Conservation (phyloP, 352 stramenopile species). For the Pythium apleroticum region DNA sequence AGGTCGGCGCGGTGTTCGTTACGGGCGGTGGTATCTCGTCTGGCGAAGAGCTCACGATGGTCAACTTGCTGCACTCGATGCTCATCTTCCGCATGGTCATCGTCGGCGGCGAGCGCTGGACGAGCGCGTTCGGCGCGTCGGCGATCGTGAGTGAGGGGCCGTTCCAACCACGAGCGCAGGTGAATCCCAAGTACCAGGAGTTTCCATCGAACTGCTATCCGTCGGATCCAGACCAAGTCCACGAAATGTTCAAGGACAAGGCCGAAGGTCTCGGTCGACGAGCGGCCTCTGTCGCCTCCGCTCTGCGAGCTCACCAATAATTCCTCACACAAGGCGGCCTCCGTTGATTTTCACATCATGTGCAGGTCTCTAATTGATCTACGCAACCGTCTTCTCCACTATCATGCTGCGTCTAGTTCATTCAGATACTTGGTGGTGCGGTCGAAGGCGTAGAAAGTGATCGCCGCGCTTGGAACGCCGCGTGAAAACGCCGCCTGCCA, state of each 20-base stretch:
- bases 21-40: slow-evolving; percentile 78
- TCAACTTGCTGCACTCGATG: slow-evolving; percentile 85
- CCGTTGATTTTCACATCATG: not conserved
- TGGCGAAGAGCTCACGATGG: slow-evolving; percentile 84
- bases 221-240: slow-evolving; percentile 53
- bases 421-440: slow-evolving; percentile 55
- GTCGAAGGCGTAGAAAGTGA: slow-evolving; percentile 83
- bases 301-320: slow-evolving; percentile 4
- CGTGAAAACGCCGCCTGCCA: slow-evolving; percentile 83
- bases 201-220: slow-evolving; percentile 60
- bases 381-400: too few species aligned
- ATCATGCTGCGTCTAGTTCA: slow-evolving; percentile 29
- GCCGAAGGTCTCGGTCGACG: slow-evolving; percentile 70
- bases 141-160: slow-evolving; percentile 79
- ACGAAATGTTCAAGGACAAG: slow-evolving; percentile 82
- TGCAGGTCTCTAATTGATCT: not conserved
- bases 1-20: slow-evolving; percentile 86
- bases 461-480: slow-evolving; percentile 70
- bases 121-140: slow-evolving; percentile 80
- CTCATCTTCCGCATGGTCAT: slow-evolving; percentile 88
- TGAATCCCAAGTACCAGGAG: slow-evolving; percentile 19
- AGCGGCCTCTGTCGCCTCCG: slow-evolving; percentile 52
- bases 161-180: slow-evolving; percentile 37
- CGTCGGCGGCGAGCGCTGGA: slow-evolving; percentile 84
- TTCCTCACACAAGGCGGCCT: not conserved